phyloP scores from a whole-genome alignment of 495 filamentous ascomycete species.

The Aspergillus conjunctus region DNA sequence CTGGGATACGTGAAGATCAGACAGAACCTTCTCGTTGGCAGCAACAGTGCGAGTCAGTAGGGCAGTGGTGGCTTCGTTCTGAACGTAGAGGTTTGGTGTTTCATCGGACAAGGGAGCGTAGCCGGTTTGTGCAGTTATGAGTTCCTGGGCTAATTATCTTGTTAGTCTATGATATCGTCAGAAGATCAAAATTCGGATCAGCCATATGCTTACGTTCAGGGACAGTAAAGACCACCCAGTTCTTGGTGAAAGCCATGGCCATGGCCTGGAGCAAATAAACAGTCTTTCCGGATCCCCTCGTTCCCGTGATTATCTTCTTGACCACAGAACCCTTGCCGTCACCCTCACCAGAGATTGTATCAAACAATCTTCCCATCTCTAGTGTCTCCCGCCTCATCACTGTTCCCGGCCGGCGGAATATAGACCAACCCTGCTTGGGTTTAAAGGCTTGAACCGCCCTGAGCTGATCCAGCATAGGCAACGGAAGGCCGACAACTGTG shows the following conservation, averaged over 20 bases:
- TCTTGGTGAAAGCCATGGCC: constrained; percentile 76
- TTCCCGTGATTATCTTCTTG: constrained; percentile 71
- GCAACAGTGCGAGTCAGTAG: constrained; percentile 69
- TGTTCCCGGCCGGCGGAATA: constrained; percentile 78
- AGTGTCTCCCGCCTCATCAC: constrained; percentile 75
- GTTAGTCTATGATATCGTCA: constrained; percentile 15
- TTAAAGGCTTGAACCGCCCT: constrained; percentile 86
- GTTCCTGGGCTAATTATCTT: constrained; percentile 66
- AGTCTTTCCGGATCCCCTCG: constrained; percentile 78
- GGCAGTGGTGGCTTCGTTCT: constrained; percentile 71
- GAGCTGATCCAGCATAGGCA: constrained; percentile 72
- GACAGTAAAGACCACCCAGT: constrained; percentile 86
- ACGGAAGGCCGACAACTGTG: constrained; percentile 68
- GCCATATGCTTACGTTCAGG: constrained; percentile 71
- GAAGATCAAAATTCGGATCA: constrained; percentile 8
- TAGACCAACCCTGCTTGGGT: constrained; percentile 81
- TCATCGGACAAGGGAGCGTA: constrained; percentile 69
- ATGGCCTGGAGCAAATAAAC: constrained; percentile 82
- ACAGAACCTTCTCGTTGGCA: constrained; percentile 71
- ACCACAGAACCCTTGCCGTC: constrained; percentile 59
- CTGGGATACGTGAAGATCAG: constrained; percentile 56
- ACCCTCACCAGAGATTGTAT: constrained; percentile 45
- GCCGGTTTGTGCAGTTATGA: constrained; percentile 74
- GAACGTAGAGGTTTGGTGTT: constrained; percentile 66
- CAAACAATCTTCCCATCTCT: constrained; percentile 65